phyloP scores from a whole-genome alignment of 148 eudicot genomes.

The Heliosperma pusillum region DNA sequence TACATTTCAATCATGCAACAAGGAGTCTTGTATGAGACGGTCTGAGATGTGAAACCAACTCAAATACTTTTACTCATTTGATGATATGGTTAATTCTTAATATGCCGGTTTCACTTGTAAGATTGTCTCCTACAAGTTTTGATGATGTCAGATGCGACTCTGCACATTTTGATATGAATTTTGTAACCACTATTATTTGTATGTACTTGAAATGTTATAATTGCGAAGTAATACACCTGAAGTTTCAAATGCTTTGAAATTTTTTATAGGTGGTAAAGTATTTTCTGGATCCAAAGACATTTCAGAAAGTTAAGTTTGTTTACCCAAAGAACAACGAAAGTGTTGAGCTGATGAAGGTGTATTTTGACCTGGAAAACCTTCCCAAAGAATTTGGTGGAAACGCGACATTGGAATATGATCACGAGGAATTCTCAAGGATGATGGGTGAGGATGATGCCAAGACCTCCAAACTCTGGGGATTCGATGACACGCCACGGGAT shows the following conservation, averaged over 20 bases:
- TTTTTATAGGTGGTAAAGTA: conserved; percentile 57
- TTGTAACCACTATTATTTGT: background rate
- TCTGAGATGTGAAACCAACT: no score
- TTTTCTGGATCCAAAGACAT: conserved; percentile 66
- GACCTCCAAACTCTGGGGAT: conserved; percentile 68
- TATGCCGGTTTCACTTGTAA: conserved; percentile 45
- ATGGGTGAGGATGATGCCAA: conserved; percentile 70
- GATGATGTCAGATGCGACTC: background rate
- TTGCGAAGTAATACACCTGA: background rate
- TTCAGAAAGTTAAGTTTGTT: conserved; percentile 59
- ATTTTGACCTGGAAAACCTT: conserved; percentile 71
- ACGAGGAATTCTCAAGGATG: conserved; percentile 67
- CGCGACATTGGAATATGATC: conserved; percentile 70
- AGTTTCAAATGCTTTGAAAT: background rate
- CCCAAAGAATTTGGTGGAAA: conserved; percentile 85
- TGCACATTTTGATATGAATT: background rate
- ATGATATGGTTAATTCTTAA: conserved; percentile 44
- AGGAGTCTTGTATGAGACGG: no score
- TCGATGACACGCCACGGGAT: conserved; percentile 28
- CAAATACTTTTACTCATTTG: no score
- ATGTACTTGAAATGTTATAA: background rate
- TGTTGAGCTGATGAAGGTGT: conserved; percentile 66
- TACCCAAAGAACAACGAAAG: conserved; percentile 70
- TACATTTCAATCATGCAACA: background rate
- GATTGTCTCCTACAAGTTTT: conserved; percentile 27